phyloP scores from a whole-genome alignment of 148 eudicot genomes.

The Spergularia marina region DNA sequence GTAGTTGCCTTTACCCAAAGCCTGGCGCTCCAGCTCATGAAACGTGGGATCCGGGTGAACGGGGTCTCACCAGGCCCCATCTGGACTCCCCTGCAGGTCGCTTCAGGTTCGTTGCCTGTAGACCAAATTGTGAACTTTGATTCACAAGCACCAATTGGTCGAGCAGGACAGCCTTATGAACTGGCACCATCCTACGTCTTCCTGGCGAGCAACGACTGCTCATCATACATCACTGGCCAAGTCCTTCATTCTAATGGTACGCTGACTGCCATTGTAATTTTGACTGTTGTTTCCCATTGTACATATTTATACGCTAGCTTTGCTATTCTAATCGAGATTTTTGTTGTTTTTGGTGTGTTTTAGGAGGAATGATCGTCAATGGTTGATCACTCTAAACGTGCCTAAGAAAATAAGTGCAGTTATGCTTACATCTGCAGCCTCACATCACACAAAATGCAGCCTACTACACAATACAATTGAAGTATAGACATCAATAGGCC shows the following conservation, averaged over 20 bases:
- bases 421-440: not conserved
- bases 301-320: not conserved
- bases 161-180: slow-evolving; percentile 52
- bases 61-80: slow-evolving; percentile 55
- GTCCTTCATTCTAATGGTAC: slow-evolving; percentile 55
- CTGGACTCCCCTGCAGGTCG: slow-evolving; percentile 51
- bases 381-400: not conserved
- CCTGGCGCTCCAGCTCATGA: slow-evolving; percentile 26
- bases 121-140: slow-evolving; percentile 31
- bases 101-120: slow-evolving; percentile 19
- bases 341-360: not conserved
- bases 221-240: slow-evolving; percentile 59
- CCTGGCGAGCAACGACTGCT: slow-evolving; percentile 40
- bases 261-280: not conserved
- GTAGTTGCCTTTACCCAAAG: slow-evolving; percentile 33
- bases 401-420: not conserved
- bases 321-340: not conserved
- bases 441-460: not conserved
- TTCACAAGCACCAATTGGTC: slow-evolving; percentile 31
- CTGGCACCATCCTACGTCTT: slow-evolving; percentile 52
- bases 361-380: slow-evolving; percentile 16
- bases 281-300: not conserved
- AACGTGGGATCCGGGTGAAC: slow-evolving; percentile 48
- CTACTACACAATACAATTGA: not conserved
- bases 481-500: too few species aligned